Percentiles rank a stretch among this genome's conserved stretches.
phyloP scores from a whole-genome alignment of 148 eudicot genomes.

The Cornus kousa region DNA sequence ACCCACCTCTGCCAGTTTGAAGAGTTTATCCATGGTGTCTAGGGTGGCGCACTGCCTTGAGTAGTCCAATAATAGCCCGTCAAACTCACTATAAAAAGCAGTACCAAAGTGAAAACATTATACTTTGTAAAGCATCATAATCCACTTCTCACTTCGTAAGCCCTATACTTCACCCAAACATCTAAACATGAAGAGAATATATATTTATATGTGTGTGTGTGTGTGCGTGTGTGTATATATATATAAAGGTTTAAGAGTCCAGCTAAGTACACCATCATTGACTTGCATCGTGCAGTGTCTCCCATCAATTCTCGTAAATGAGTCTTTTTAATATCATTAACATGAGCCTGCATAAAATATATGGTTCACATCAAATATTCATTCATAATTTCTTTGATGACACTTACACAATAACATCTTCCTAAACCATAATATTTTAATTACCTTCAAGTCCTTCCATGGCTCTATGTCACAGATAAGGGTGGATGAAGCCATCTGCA shows the following conservation, averaged over 20 bases:
- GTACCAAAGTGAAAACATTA: not conserved
- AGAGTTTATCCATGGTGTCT: conserved; percentile 70
- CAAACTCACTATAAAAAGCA: conserved; percentile 52
- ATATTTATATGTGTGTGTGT: too few relatives aligned
- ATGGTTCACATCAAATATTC: not conserved
- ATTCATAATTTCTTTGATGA: not conserved
- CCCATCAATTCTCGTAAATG: conserved; percentile 89
- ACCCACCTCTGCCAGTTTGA: conserved; percentile 79
- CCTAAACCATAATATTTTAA: too few relatives aligned
- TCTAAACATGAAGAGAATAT: not conserved
- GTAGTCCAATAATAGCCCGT: conserved; percentile 76
- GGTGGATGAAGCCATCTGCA: conserved; percentile 75
- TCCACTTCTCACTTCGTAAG: not conserved
- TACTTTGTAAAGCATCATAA: not conserved
- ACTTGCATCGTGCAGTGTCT: conserved; percentile 72
- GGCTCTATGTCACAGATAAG: conserved; percentile 66
- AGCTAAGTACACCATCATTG: conserved; percentile 68
- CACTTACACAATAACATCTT: not conserved
- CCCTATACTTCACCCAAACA: not conserved
- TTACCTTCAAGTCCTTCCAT: conserved; percentile 82
- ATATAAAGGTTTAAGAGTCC: not conserved
- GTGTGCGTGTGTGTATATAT: too few relatives aligned
- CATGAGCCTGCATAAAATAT: conserved; percentile 51
- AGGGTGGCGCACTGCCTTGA: conserved; percentile 79
- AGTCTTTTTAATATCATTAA: conserved; percentile 72